These are phyloP conservation scores for Glycine soja DNA, from an alignment of 306 rosid genomes.

Conservation along the genomic window DNA sequence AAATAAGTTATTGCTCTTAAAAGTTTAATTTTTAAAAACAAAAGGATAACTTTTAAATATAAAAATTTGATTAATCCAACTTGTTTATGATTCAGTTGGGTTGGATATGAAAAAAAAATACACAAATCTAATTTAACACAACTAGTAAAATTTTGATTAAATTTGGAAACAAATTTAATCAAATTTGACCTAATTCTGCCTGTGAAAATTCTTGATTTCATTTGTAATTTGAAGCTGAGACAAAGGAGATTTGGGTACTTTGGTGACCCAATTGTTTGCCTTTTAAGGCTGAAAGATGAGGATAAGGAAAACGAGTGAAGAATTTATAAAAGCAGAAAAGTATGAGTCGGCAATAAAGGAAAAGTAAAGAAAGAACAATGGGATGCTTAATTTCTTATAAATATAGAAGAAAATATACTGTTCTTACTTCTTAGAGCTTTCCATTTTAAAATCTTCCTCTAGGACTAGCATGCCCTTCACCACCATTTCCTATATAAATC, in stretches of 20 bases:
- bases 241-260: conserved; percentile 34
- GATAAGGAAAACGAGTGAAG: conserved; percentile 31
- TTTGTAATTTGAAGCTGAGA: conserved; percentile 1
- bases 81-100: too few relatives aligned
- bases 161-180: too few relatives aligned
- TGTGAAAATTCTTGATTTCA: background rate
- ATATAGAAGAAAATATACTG: background rate
- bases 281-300: conserved; percentile 8
- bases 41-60: too few relatives aligned
- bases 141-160: too few relatives aligned
- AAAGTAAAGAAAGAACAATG: background rate
- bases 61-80: too few relatives aligned
- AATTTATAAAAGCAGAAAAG: conserved; percentile 45
- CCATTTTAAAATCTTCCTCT: background rate
- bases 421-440: background rate
- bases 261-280: background rate
- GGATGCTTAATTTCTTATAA: conserved; percentile 13
- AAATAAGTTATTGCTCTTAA: too few relatives aligned
- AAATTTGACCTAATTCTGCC: background rate
- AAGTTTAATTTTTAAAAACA: too few relatives aligned
- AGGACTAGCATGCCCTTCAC: background rate
- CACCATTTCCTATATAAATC: background rate
- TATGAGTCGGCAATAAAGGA: conserved; percentile 35
- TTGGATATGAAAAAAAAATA: too few relatives aligned
- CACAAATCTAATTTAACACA: too few relatives aligned